Evolutionary conservation across 805 yeast genomes (phyloP), one percentile per base, ranked within the genome.

Genomic region (Ogataea wickerhamii): DNA sequence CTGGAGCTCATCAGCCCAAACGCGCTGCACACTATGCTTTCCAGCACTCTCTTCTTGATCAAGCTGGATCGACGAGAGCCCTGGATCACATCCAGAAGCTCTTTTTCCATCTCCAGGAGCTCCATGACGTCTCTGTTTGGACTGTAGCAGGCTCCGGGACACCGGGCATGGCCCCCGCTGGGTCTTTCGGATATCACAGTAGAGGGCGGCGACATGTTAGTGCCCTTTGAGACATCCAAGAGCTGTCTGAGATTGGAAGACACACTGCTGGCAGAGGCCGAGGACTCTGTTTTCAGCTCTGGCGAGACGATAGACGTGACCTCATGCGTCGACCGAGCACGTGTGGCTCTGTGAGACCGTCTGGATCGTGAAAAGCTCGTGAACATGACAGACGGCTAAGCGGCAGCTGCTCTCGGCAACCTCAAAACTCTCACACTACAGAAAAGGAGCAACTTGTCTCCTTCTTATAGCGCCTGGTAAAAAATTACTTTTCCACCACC

Each of bases 1-100:
- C 33, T 25, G 33, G 47, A 37, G 28, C 42, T 45, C 31, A 48
- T 42, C 21, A 51, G 30, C n/a, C 37, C 24, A 34, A 51, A 51
- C 8, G 43, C 38, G 36, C 37, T 44, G 21, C 20, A 13, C 6
- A 49, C 41, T 22, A 47, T 34, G 18, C 36, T 44, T n/a, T 29
- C 44, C 14, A 51, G 19, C 25, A 41, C 14, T 19, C 36, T 36
- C 33, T 37, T 43, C 28, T 41, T 44, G 14, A 47, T 18, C 22
- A 43, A 27, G 18, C 43, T 40, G 21, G 41, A 13, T 17, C 30
- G 13, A 23, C 40, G 34, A 33, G 38, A 31, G 13, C 27, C 40
- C 18, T 28, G 17, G 4, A 49, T 37, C 4, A 46, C 22, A 4
- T 35, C 32, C 18, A 44, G 16, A 24, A 48, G 34, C 27, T 43